phyloP scores from a whole-genome alignment of 306 rosid genomes.

The Prunus davidiana region DNA sequence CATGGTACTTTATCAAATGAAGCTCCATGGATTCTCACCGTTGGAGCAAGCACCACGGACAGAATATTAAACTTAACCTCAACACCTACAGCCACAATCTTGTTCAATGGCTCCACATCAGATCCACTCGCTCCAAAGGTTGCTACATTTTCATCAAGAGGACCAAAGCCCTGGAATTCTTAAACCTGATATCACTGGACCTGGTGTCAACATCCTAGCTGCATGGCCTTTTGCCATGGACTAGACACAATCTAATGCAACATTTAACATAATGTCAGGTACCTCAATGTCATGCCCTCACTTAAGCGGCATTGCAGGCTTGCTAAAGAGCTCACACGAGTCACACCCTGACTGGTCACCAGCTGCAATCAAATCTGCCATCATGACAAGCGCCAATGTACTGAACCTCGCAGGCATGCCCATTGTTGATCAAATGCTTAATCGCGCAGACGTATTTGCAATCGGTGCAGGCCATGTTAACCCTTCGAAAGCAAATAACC shows the following conservation, averaged over 20 bases:
- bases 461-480: conserved; percentile 55
- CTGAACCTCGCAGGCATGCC: not conserved
- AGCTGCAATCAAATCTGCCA: no score
- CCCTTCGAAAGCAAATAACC: conserved; percentile 44
- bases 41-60: conserved; percentile 38
- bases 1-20: conserved; percentile 41
- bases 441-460: conserved; percentile 31
- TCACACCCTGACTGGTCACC: conserved; percentile 50
- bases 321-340: conserved; percentile 46
- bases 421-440: not conserved
- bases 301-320: conserved; percentile 45
- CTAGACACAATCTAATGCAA: not conserved
- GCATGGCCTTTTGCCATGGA: conserved; percentile 45
- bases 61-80: conserved; percentile 26
- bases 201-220: conserved; percentile 50
- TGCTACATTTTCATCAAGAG: conserved; percentile 52
- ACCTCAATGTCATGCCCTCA: conserved; percentile 67
- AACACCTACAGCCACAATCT: conserved; percentile 33
- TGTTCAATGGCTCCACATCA: conserved; percentile 40
- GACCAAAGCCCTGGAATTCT: conserved; percentile 61
- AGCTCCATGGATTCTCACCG: conserved; percentile 52
- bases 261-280: conserved; percentile 24
- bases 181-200: conserved; percentile 59
- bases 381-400: no score
- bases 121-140: conserved; percentile 38